phyloP scores from a whole-genome alignment of 768 basidiomycete genomes.

The Boletus coccyginus region DNA sequence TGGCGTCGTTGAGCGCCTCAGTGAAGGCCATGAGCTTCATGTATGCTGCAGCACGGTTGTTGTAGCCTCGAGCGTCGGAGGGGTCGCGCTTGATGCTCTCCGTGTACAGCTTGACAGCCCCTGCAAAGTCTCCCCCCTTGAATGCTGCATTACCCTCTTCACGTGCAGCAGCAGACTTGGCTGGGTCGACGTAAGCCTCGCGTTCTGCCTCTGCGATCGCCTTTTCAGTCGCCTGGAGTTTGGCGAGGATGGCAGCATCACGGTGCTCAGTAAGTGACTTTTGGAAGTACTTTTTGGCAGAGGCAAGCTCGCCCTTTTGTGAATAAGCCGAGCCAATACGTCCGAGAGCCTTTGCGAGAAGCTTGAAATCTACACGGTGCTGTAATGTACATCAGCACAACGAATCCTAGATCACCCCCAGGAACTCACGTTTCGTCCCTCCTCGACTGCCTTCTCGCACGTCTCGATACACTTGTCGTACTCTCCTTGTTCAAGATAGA shows the following conservation, averaged over 20 bases:
- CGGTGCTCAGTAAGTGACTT: conserved; percentile 97
- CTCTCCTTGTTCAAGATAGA: conserved; percentile 90
- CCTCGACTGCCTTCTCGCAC: conserved; percentile 95
- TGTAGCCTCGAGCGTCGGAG: conserved; percentile 86
- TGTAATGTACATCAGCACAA: conserved; percentile 28
- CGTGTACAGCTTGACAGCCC: conserved; percentile 87
- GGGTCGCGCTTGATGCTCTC: conserved; percentile 98
- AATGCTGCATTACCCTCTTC: conserved; percentile 92
- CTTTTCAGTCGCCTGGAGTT: conserved; percentile 83
- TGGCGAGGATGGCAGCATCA: conserved; percentile 87
- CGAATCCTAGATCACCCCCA: not conserved
- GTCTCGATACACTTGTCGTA: conserved; percentile 88
- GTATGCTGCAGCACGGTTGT: conserved; percentile 97
- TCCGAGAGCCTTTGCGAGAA: conserved; percentile 91
- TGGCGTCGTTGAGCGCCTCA: conserved; percentile 94
- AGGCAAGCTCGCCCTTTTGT: conserved; percentile 70
- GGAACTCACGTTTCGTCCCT: conserved; percentile 70
- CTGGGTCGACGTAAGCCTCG: conserved; percentile 84
- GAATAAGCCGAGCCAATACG: conserved; percentile 84
- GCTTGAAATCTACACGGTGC: conserved; percentile 91
- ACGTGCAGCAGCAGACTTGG: conserved; percentile 74
- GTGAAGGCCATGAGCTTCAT: conserved; percentile 91
- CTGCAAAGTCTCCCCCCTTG: conserved; percentile 90
- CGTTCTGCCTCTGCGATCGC: conserved; percentile 74
- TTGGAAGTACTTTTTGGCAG: conserved; percentile 87